These are phyloP conservation scores for Imleria badia DNA, from an alignment of 768 basidiomycete genomes.

Conservation along the genomic window DNA sequence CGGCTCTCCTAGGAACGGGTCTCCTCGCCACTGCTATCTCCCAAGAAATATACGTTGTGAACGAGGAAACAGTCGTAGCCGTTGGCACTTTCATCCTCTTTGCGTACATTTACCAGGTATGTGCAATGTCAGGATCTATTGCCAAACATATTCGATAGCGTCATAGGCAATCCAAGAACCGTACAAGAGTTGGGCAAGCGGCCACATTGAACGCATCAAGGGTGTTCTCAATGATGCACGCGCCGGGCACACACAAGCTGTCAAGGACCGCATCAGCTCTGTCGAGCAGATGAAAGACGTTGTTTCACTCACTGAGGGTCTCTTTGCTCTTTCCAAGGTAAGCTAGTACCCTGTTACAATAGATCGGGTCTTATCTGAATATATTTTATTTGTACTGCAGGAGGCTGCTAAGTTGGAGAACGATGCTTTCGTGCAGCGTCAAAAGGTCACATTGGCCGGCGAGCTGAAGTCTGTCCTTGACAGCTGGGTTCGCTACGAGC, in stretches of 20 bases:
- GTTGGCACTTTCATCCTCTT: conserved; percentile 83
- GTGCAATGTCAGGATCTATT: conserved; percentile 19
- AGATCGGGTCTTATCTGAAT: background rate
- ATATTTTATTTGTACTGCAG: conserved; percentile 35
- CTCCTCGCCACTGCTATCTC: conserved; percentile 90
- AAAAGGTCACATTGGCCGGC: conserved; percentile 80
- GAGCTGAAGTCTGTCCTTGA: conserved; percentile 96
- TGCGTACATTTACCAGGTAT: conserved; percentile 76
- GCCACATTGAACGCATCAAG: conserved; percentile 82
- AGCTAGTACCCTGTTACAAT: conserved; percentile 2
- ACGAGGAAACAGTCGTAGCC: conserved; percentile 92
- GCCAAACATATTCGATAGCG: conserved; percentile 14
- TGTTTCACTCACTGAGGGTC: conserved; percentile 82
- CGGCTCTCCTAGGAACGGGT: conserved; percentile 88
- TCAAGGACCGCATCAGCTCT: conserved; percentile 87
- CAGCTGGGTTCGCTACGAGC: conserved; percentile 98
- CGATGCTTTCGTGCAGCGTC: conserved; percentile 85
- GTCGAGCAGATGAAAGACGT: conserved; percentile 97
- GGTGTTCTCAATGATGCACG: conserved; percentile 79
- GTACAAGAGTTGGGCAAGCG: conserved; percentile 90
- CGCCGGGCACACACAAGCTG: conserved; percentile 87
- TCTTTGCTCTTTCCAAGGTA: conserved; percentile 93
- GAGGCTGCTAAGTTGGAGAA: conserved; percentile 92
- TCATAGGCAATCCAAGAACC: conserved; percentile 75
- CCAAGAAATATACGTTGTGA: conserved; percentile 95